phyloP scores from a whole-genome alignment of 2,329 filamentous ascomycete species.

The Zelopaecilomyces penicillatus region DNA sequence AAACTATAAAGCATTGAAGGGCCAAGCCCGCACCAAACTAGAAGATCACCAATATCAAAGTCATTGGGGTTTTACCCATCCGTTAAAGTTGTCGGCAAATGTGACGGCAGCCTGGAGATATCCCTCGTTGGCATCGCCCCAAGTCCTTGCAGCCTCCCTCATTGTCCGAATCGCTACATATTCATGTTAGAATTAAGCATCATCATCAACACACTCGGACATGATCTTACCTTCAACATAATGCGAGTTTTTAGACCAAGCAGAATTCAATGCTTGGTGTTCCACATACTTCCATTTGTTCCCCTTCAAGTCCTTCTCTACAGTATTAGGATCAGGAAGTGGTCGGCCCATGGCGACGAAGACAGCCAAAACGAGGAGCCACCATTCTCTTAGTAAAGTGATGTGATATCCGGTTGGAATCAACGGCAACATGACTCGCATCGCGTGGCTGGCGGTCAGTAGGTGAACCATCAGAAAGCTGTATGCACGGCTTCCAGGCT shows the following conservation, averaged over 20 bases:
- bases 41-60: no score
- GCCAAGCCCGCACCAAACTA: no score
- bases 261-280: constrained; percentile 59
- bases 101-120: constrained; percentile 62
- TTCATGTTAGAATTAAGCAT: constrained; percentile 3
- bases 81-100: constrained; percentile 65
- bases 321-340: constrained; percentile 55
- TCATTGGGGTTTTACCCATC: constrained; percentile 40
- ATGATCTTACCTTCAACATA: constrained; percentile 65
- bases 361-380: constrained; percentile 69
- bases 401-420: constrained; percentile 67
- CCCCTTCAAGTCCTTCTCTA: constrained; percentile 50
- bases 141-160: constrained; percentile 64
- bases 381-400: constrained; percentile 75
- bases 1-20: no score
- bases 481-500: constrained; percentile 54
- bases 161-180: constrained; percentile 60
- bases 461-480: constrained; percentile 80
- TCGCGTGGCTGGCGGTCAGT: constrained; percentile 77
- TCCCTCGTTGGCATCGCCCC: constrained; percentile 59
- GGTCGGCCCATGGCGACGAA: constrained; percentile 73
- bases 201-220: neutral
- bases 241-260: constrained; percentile 65
- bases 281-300: constrained; percentile 72
- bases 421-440: constrained; percentile 74